These are phyloP conservation scores for Pisolithus tinctorius DNA, from an alignment of 768 basidiomycete genomes.

Conservation along the genomic window DNA sequence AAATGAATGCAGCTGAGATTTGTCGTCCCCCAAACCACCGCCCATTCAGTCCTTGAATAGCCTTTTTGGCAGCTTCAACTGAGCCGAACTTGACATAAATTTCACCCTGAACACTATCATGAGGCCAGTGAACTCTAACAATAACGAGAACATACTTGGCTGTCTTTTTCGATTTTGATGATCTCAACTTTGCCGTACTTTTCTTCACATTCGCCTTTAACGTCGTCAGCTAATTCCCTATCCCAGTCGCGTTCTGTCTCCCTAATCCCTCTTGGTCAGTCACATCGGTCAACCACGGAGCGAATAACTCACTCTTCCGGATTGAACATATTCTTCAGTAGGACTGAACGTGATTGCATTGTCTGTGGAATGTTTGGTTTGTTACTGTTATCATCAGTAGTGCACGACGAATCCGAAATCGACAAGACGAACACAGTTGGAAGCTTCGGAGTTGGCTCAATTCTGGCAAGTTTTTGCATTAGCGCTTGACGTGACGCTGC, in stretches of 20 bases:
- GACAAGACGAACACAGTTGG: slow-evolving; percentile 50
- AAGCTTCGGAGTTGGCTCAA: slow-evolving; percentile 57
- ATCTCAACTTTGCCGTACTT: slow-evolving; percentile 85
- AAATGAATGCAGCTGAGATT: slow-evolving; percentile 82
- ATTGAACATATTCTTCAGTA: slow-evolving; percentile 94
- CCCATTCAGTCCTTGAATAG: slow-evolving; percentile 86
- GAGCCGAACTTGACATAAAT: slow-evolving; percentile 90
- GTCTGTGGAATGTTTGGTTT: slow-evolving; percentile 76
- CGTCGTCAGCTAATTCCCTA: slow-evolving; percentile 91
- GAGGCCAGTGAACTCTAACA: slow-evolving; percentile 5
- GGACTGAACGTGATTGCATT: slow-evolving; percentile 84
- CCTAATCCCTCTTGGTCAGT: slow-evolving; percentile 33
- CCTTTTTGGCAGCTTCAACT: slow-evolving; percentile 74
- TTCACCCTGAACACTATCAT: slow-evolving; percentile 61
- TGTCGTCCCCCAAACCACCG: slow-evolving; percentile 96
- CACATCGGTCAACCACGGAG: neutral
- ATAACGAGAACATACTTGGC: slow-evolving; percentile 55
- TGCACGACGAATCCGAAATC: neutral
- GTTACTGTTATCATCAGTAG: slow-evolving; percentile 37
- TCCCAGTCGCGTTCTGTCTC: slow-evolving; percentile 98
- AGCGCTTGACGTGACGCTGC: slow-evolving; percentile 97
- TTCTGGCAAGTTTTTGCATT: slow-evolving; percentile 99
- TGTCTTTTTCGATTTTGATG: slow-evolving; percentile 92
- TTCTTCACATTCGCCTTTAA: slow-evolving; percentile 86
- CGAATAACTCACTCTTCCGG: slow-evolving; percentile 77